Evolutionary conservation across 345 rosid species (phyloP).

Genomic region (Salix exigua): DNA sequence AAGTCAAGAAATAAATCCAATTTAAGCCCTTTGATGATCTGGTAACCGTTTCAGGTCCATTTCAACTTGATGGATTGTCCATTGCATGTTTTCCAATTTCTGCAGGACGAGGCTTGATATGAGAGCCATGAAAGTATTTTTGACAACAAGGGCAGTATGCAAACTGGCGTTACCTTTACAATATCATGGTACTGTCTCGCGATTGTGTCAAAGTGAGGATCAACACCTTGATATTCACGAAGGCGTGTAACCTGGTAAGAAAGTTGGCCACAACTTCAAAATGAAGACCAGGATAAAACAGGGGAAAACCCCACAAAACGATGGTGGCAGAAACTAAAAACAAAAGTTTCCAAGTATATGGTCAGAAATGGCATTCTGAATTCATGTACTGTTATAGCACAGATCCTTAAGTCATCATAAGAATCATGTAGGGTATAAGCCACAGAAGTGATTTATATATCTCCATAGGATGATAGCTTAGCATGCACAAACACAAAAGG

Average conservation of each 20-base stretch:
- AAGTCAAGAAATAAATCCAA: not conserved
- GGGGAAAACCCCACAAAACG: not conserved
- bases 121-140: conserved; percentile 1
- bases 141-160: not conserved
- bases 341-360: not conserved
- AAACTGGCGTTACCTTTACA: conserved; percentile 55
- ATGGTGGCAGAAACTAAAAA: not conserved
- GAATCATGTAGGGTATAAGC: not conserved
- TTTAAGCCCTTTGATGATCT: conserved; percentile 44
- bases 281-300: not conserved
- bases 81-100: conserved; percentile 93
- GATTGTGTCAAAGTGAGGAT: conserved; percentile 86
- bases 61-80: conserved; percentile 94
- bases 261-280: not conserved
- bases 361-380: not conserved
- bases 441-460: not conserved
- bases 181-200: conserved; percentile 95
- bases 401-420: not conserved
- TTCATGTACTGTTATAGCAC: not conserved
- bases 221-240: conserved; percentile 95
- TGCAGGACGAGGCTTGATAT: conserved; percentile 30
- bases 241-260: conserved; percentile 76
- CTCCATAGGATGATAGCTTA: not conserved
- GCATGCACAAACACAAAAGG: not conserved
- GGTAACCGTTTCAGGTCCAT: conserved; percentile 78